Conservation (phyloP, 208 protist species). For the Leishmania martiniquensis region DNA sequence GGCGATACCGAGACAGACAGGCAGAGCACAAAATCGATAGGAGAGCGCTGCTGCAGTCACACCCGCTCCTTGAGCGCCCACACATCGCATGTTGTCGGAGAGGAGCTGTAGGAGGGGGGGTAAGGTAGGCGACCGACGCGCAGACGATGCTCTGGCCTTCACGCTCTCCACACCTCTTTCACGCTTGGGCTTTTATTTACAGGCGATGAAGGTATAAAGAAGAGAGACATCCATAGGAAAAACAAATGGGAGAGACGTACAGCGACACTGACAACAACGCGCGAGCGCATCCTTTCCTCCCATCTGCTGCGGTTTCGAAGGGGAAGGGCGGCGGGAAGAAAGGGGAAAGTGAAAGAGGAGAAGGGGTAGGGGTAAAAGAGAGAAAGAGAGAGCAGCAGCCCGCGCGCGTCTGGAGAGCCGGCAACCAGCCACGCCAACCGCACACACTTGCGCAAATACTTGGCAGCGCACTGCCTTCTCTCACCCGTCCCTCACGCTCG, state of each 20-base stretch:
- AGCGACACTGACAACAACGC: not conserved
- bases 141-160: not conserved
- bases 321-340: not conserved
- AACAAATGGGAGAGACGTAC: constrained; percentile 4
- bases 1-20: no score
- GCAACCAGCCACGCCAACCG: not conserved
- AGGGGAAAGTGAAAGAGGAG: not conserved
- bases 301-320: not conserved
- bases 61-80: not conserved
- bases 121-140: not conserved
- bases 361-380: not conserved
- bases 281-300: not conserved
- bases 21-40: not conserved
- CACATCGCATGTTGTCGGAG: not conserved
- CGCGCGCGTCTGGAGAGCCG: not conserved
- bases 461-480: not conserved
- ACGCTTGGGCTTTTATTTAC: not conserved
- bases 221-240: not conserved
- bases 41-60: not conserved
- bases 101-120: not conserved
- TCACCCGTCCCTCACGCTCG: not conserved
- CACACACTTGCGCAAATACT: not conserved
- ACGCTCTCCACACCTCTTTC: not conserved
- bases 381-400: not conserved
- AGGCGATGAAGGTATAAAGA: not conserved